Evolutionary conservation across 257 asterid species (phyloP).

Genomic region (Petunia secreta): DNA sequence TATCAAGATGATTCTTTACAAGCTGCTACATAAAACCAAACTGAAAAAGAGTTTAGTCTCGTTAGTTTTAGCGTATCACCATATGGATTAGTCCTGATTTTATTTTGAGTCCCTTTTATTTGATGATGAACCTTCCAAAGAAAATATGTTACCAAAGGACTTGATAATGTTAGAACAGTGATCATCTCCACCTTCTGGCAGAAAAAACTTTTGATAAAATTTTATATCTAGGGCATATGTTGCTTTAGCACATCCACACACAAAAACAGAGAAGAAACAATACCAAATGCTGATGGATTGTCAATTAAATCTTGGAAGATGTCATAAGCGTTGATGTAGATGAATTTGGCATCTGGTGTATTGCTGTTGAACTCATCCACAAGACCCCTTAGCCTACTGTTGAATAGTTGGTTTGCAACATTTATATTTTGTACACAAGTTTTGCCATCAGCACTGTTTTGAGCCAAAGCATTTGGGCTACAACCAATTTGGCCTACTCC

Average conservation of each 20-base stretch:
- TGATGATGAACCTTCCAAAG: too few relatives aligned
- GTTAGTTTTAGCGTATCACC: too few relatives aligned
- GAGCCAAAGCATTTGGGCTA: conserved; percentile 94
- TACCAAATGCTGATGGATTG: conserved; percentile 74
- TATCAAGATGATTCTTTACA: too few relatives aligned
- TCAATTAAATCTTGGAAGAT: conserved; percentile 79
- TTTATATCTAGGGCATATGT: neutral
- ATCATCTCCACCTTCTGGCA: too few relatives aligned
- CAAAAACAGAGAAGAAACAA: neutral
- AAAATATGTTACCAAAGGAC: too few relatives aligned
- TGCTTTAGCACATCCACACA: neutral
- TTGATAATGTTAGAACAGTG: too few relatives aligned
- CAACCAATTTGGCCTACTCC: conserved; percentile 95
- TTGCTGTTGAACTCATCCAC: conserved; percentile 73
- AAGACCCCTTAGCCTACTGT: conserved; percentile 53
- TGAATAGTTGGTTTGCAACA: conserved; percentile 69
- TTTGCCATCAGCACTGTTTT: conserved; percentile 78
- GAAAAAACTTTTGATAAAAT: neutral
- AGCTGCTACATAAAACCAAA: too few relatives aligned
- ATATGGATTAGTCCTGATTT: too few relatives aligned
- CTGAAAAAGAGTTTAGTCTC: too few relatives aligned
- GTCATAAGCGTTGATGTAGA: conserved; percentile 73
- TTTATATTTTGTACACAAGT: conserved; percentile 78
- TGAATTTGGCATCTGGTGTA: conserved; percentile 62
- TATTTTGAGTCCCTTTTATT: too few relatives aligned